Conservation (phyloP, 2,329 filamentous ascomycete species). For the Tolypocladium tundrense region DNA sequence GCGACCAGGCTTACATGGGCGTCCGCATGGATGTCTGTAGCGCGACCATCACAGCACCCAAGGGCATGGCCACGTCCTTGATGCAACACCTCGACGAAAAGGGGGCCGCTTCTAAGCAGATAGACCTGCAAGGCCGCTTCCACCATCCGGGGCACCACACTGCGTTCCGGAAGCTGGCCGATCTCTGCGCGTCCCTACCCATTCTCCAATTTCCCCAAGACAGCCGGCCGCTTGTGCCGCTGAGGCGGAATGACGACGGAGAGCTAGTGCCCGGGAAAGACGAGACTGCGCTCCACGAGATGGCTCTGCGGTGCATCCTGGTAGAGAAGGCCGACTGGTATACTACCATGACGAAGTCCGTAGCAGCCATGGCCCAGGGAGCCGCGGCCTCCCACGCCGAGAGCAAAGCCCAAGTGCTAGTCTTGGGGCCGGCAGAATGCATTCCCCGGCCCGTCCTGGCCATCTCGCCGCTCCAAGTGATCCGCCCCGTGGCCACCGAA, state of each 20-base stretch:
- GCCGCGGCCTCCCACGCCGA: neutral
- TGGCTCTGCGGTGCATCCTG: slow-evolving; percentile 1
- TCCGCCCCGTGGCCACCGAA: neutral
- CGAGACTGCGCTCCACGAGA: neutral
- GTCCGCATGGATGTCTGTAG: neutral
- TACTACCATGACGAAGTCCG: neutral
- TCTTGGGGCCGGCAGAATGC: neutral
- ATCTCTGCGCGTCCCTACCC: neutral
- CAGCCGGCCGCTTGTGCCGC: neutral
- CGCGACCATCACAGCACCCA: neutral
- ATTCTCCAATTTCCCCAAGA: neutral
- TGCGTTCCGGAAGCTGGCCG: neutral
- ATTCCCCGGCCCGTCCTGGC: neutral
- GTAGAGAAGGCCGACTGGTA: neutral
- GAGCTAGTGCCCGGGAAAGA: neutral
- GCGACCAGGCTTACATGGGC: neutral
- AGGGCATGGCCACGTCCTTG: neutral
- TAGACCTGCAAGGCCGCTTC: neutral
- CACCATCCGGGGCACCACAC: neutral
- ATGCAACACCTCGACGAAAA: neutral
- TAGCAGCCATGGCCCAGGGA: neutral
- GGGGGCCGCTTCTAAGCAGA: neutral
- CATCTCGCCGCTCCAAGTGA: neutral
- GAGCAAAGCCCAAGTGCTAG: neutral
- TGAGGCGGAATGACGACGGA: neutral